These are phyloP conservation scores for Mikania micrantha DNA, from an alignment of 129 eudicot genomes.

Conservation along the genomic window DNA sequence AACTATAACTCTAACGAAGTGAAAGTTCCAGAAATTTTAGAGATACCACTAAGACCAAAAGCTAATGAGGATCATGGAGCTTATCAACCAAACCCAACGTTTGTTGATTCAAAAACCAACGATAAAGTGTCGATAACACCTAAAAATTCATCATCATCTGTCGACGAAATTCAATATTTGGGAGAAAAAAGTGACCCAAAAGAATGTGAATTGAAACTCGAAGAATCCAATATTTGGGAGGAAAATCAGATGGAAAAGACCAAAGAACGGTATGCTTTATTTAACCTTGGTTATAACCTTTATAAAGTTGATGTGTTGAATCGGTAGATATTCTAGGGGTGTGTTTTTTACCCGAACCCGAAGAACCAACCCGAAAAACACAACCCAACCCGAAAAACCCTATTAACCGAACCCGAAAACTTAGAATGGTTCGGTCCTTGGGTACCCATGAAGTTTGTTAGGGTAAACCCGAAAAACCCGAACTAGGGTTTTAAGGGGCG, in stretches of 20 bases:
- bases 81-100: conserved; percentile 26
- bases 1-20: too few species aligned
- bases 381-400: too few species aligned
- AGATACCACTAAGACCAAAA: conserved; percentile 17
- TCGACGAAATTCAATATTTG: conserved; percentile 26
- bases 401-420: too few species aligned
- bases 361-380: too few species aligned
- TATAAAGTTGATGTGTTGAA: too few species aligned
- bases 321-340: too few species aligned
- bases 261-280: conserved; percentile 33
- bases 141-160: conserved; percentile 13
- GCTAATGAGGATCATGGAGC: conserved; percentile 17
- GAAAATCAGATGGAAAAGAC: conserved; percentile 49
- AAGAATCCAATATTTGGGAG: conserved; percentile 59
- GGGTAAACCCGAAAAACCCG: too few species aligned
- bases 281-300: too few species aligned
- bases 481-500: too few species aligned
- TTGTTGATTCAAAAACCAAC: conserved; percentile 15
- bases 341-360: too few species aligned
- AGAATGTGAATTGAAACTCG: conserved; percentile 23
- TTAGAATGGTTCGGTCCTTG: too few species aligned
- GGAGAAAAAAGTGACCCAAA: conserved; percentile 10
- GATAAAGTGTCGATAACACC: conserved; percentile 5
- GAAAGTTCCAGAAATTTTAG: conserved; percentile 27
- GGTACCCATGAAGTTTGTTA: too few species aligned